These are phyloP conservation scores for Calocybe indica DNA, from an alignment of 768 basidiomycete species.

Conservation along the genomic window DNA sequence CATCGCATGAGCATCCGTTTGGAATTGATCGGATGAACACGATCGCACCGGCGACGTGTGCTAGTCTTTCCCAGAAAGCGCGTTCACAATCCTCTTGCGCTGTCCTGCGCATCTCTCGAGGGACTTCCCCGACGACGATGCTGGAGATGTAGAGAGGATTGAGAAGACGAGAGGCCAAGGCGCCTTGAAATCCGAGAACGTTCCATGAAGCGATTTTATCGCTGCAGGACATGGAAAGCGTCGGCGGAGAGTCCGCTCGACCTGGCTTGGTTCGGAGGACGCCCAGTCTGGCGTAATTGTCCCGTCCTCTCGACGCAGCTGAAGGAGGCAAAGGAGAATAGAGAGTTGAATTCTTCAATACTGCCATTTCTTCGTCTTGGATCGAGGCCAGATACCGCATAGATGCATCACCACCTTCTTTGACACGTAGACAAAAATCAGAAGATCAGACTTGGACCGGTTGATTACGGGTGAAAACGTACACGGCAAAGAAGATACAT, in stretches of 20 bases:
- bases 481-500: constrained; percentile 62
- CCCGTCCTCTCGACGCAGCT: constrained; percentile 63
- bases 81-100: constrained; percentile 61
- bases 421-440: constrained; percentile 3
- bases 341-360: constrained; percentile 48
- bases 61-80: constrained; percentile 59
- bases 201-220: constrained; percentile 93
- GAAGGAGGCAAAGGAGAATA: constrained; percentile 27
- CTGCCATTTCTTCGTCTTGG: constrained; percentile 74
- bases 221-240: constrained; percentile 86
- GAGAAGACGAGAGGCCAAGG: constrained; percentile 52
- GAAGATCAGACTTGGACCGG: background rate
- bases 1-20: background rate
- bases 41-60: constrained; percentile 31
- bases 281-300: constrained; percentile 69
- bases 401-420: constrained; percentile 83
- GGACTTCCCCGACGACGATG: constrained; percentile 73
- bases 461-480: constrained; percentile 14
- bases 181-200: constrained; percentile 81
- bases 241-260: constrained; percentile 80
- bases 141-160: constrained; percentile 58
- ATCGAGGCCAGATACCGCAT: constrained; percentile 66
- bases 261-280: constrained; percentile 92
- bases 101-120: constrained; percentile 24
- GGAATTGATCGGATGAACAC: background rate